Evolutionary conservation across 169 alveolate species (phyloP).

Genomic region (Nephromyces sp.): DNA sequence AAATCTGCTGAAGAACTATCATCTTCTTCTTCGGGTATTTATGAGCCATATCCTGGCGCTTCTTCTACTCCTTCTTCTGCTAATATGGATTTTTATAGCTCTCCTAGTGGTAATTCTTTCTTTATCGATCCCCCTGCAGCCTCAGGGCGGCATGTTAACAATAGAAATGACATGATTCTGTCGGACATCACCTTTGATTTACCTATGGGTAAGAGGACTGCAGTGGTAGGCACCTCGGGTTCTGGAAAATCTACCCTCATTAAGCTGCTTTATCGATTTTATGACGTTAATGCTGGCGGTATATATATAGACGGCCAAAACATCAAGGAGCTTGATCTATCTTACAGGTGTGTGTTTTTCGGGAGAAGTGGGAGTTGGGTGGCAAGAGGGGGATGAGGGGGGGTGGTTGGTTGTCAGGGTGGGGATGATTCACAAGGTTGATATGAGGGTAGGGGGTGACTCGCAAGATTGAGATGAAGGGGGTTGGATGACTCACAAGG

Average conservation of each 20-base stretch:
- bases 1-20: not conserved
- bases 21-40: not conserved
- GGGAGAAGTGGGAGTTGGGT: not conserved
- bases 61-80: not conserved
- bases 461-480: no score
- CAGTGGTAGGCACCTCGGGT: slow-evolving; percentile 48
- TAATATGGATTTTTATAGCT: not conserved
- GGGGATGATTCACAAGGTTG: no score
- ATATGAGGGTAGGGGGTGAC: no score
- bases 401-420: no score
- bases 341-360: not conserved
- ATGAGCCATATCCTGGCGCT: not conserved
- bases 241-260: slow-evolving; percentile 71
- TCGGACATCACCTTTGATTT: slow-evolving; percentile 10
- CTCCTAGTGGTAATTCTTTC: not conserved
- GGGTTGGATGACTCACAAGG: no score
- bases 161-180: not conserved
- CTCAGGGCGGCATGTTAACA: not conserved
- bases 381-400: not conserved
- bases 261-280: slow-evolving; percentile 56
- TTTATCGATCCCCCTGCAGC: not conserved
- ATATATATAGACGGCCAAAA: slow-evolving; percentile 21
- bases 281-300: slow-evolving; percentile 25
- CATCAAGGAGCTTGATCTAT: slow-evolving; percentile 6
- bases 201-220: slow-evolving; percentile 25